A percentile compares a stretch with the other conserved stretches of the same genome.
These are phyloP conservation scores for Ophiostoma sp. DNA, from an alignment of 2,329 filamentous ascomycete species.

Conservation along the genomic window DNA sequence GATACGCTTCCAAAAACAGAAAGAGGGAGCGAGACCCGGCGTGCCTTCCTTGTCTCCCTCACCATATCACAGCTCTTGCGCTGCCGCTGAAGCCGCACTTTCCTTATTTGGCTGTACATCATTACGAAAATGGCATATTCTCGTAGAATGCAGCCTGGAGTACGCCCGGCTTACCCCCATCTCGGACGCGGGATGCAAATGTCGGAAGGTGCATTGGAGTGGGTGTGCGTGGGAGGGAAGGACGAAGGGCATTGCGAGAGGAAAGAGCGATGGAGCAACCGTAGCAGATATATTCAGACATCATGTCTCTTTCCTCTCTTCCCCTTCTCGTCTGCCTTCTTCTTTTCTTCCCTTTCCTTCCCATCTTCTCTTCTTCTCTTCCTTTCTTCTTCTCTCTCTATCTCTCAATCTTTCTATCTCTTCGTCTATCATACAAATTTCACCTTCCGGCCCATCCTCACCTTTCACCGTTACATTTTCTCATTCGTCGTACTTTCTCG, in stretches of 20 bases:
- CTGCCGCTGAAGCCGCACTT: neutral
- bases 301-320: neutral
- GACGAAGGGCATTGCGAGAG: neutral
- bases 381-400: neutral
- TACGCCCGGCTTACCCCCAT: constrained; percentile 7
- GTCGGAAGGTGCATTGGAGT: constrained; percentile 2
- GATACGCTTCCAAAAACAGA: neutral
- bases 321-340: neutral
- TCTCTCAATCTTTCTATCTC: no score
- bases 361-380: neutral
- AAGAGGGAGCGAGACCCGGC: neutral
- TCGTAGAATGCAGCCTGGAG: neutral
- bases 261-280: neutral
- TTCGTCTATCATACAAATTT: no score
- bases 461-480: neutral
- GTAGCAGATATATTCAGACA: neutral
- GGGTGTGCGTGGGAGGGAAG: constrained; percentile 18
- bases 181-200: constrained; percentile 10
- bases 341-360: neutral
- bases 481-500: neutral
- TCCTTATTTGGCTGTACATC: neutral
- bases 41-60: neutral
- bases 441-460: neutral
- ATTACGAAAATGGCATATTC: neutral
- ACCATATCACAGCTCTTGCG: neutral